Percentiles rank a stretch among this genome's conserved stretches.
These are phyloP conservation scores for Byssochlamys sp. DNA, from an alignment of 2,329 filamentous ascomycete genomes.

Conservation along the genomic window DNA sequence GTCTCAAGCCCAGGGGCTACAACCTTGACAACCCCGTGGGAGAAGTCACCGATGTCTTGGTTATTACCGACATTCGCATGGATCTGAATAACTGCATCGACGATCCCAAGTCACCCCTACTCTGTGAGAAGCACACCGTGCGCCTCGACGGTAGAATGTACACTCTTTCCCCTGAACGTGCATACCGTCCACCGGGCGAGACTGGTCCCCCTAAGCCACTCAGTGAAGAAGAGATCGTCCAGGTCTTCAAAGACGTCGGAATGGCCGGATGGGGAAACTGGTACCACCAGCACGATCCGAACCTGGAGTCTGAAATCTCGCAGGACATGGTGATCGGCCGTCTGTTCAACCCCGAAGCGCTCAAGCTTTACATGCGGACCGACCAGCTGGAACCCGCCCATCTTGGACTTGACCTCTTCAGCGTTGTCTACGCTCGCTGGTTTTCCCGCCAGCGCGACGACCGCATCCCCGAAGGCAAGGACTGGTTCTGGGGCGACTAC, in stretches of 20 bases:
- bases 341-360: conserved; percentile 43
- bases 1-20: conserved; percentile 33
- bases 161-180: conserved; percentile 22
- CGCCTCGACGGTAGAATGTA: conserved; percentile 44
- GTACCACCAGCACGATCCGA: conserved; percentile 40
- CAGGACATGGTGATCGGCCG: conserved; percentile 46
- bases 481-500: conserved; percentile 51
- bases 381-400: conserved; percentile 32
- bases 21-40: conserved; percentile 9
- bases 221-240: conserved; percentile 22
- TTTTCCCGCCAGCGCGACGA: conserved; percentile 40
- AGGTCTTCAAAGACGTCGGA: conserved; percentile 28
- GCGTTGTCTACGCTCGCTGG: conserved; percentile 37
- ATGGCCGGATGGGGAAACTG: conserved; percentile 42
- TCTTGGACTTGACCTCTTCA: conserved; percentile 38
- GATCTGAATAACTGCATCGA: conserved; percentile 41
- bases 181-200: conserved; percentile 12
- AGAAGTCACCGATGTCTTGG: conserved; percentile 42
- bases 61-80: conserved; percentile 45
- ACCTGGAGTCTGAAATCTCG: conserved; percentile 37
- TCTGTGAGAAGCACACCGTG: conserved; percentile 38
- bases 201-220: conserved; percentile 16
- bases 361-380: conserved; percentile 21
- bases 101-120: conserved; percentile 36
- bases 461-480: conserved; percentile 37